A percentile compares a stretch with the other conserved stretches of the same genome.
Conservation (phyloP, 2,329 filamentous ascomycete genomes). For the Lasiodiplodia citricola region DNA sequence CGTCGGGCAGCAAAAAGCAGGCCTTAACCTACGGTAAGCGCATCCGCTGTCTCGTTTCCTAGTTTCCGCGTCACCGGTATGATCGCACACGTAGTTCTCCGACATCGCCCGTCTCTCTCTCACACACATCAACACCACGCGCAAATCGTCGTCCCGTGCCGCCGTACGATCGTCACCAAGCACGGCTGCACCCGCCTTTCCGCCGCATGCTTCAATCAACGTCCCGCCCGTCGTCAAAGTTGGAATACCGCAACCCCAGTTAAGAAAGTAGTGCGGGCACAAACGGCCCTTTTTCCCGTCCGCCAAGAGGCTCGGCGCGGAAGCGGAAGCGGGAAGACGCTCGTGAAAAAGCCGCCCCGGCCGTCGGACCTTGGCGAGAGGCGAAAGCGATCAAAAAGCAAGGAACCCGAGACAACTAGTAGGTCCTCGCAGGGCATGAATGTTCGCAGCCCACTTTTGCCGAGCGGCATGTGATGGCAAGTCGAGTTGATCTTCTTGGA, state of each 20-base stretch:
- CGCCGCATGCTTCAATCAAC: background rate
- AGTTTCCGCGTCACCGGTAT: background rate
- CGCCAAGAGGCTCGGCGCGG: conserved; percentile 3
- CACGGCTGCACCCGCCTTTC: background rate
- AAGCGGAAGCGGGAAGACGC: background rate
- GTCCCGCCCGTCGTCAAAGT: background rate
- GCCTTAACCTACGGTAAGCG: background rate
- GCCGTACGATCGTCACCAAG: background rate
- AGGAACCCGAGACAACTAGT: background rate
- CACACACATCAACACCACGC: no score
- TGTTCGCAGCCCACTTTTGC: background rate
- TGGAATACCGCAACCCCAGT: background rate
- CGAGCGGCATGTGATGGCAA: background rate
- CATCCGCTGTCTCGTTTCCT: background rate
- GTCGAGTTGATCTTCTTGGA: background rate
- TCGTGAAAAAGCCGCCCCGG: background rate
- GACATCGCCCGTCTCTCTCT: background rate
- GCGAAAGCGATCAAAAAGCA: background rate
- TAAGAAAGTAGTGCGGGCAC: background rate
- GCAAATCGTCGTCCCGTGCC: background rate
- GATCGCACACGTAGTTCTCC: background rate
- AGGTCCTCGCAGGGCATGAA: background rate
- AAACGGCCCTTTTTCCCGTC: background rate
- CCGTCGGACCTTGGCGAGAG: background rate
- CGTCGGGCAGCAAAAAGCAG: background rate